Conservation (phyloP, 164 flowering plant genomes). For the Vitis rupestris region DNA sequence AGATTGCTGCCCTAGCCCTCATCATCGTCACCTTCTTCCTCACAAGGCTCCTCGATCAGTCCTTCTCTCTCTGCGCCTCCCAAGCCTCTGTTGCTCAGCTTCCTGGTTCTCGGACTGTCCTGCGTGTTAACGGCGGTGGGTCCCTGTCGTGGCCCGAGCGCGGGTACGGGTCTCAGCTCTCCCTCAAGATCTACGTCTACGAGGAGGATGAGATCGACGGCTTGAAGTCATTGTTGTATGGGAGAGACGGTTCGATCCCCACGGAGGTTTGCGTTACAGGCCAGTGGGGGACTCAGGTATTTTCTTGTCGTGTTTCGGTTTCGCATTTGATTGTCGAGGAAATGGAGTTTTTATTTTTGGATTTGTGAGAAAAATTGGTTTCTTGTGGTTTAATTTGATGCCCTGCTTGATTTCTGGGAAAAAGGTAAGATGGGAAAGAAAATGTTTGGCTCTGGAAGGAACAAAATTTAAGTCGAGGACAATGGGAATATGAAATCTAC, state of each 20-base stretch:
- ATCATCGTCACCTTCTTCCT: conserved; percentile 67
- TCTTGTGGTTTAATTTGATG: not conserved
- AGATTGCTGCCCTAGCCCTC: conserved; percentile 69
- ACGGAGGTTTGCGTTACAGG: conserved; percentile 67
- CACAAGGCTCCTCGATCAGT: conserved; percentile 60
- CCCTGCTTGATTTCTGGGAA: conserved; percentile 3
- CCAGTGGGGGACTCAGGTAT: conserved; percentile 98
- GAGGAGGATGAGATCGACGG: conserved; percentile 86
- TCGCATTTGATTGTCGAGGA: too few relatives aligned
- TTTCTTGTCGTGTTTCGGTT: not conserved
- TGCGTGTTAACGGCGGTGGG: conserved; percentile 22
- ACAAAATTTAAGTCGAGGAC: too few relatives aligned
- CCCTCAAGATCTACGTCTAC: conserved; percentile 83
- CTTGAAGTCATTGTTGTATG: conserved; percentile 60
- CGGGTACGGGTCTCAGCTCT: conserved; percentile 61
- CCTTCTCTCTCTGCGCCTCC: conserved; percentile 20
- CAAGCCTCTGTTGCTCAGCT: not conserved
- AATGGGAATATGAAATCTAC: too few relatives aligned
- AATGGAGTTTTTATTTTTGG: too few relatives aligned
- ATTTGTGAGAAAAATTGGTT: too few relatives aligned
- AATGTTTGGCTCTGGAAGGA: too few relatives aligned
- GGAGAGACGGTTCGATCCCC: conserved; percentile 64
- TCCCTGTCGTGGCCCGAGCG: conserved; percentile 54
- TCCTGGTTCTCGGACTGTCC: conserved; percentile 2
- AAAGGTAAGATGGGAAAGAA: not conserved